A percentile compares a stretch with the other conserved stretches of the same genome.
Conservation (phyloP, 257 asterid species). For the Catharanthus roseus region DNA sequence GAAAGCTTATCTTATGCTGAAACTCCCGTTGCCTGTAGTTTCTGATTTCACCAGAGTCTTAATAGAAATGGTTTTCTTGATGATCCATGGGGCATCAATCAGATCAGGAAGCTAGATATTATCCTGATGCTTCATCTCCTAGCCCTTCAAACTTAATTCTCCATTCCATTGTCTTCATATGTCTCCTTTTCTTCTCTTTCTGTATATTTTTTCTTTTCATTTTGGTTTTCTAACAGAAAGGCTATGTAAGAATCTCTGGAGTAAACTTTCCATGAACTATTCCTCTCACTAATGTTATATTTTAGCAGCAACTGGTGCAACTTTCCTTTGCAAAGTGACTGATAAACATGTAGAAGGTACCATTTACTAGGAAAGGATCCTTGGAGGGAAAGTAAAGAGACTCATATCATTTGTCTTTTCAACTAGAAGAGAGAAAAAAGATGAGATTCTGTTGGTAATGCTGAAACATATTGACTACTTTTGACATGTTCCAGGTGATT, state of each 20-base stretch:
- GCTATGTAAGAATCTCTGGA: not conserved
- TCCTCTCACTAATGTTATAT: not conserved
- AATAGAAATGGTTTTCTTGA: not conserved
- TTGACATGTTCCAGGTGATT: too few species aligned
- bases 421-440: too few species aligned
- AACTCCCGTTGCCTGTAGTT: not conserved
- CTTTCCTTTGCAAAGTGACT: not conserved
- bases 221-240: not conserved
- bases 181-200: not conserved
- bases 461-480: too few species aligned
- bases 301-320: not conserved
- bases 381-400: too few species aligned
- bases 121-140: not conserved
- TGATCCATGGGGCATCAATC: not conserved
- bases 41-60: not conserved
- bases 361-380: too few species aligned
- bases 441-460: too few species aligned
- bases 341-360: too few species aligned
- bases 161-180: not conserved
- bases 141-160: not conserved
- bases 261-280: not conserved
- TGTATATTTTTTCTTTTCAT: not conserved
- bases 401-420: too few species aligned
- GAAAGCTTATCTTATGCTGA: not conserved
- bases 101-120: not conserved